Base-by-base conservation (phyloP, 2,329 filamentous ascomycete genomes). In the Ambrosiella cleistominuta region DNA sequence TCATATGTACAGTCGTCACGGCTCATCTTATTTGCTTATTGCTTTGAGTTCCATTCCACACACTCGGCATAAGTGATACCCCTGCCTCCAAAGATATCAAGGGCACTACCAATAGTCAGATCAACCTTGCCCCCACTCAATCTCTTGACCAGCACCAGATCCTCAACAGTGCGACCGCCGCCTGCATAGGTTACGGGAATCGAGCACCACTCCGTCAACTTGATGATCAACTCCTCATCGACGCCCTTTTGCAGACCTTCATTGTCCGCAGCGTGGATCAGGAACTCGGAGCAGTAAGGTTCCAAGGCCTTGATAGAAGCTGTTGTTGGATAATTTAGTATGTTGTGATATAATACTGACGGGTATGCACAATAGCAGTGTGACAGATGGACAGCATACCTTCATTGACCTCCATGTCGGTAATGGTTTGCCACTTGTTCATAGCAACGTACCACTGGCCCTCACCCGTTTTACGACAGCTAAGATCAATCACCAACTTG, bases 371-470 rank as follows among this genome's bases (percentile, higher is more conserved):
- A 15, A 2, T 47, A 47, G 8, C 8, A 42, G 60, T 44, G 27
- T n/a, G 12, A 38, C 7, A 51, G 36, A 36, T 52, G 35, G 42
- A n/a, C 52, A 56, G 64, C 70, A 62, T 71, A 90, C 91, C 86
- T 76, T 86, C 75, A 62, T 84, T 91, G 63, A 98, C 82, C 68
- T 96, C 88, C 82, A 95, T 95, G 66, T 96, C 88, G 1, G 93
- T 97, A 58, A 97, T 84, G 1, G 88, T 95, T 75, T 97, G 93
- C 93, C 93, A 98, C 70, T 95, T 95, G 70, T 98, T 88, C 85
- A 95, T 98, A 58, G 93, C 91, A n/a, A 98, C 93, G 66, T 86
- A 89, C 93, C 93, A 98, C 44, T 74, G 83, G 58, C 83, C 75
- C 2, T 75, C 73, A 42, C 77, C 85, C 61, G 82, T 83, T 60